Percentiles rank a stretch among this genome's conserved stretches.
Conservation (phyloP, 2,329 filamentous ascomycete genomes). For the Aspergillus glaucus region DNA sequence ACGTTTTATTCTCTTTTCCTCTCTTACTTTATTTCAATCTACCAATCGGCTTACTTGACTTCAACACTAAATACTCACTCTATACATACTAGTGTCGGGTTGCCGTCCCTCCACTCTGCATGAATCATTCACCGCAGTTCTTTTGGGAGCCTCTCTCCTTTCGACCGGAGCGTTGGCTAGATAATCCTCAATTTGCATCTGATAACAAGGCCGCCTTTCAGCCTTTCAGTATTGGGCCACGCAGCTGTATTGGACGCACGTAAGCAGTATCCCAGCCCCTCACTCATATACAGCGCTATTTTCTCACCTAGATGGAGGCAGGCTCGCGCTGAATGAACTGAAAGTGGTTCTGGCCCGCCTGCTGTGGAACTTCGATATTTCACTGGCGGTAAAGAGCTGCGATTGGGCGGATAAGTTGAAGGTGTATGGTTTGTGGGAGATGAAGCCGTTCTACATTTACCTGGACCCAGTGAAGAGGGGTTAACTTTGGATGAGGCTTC, state of each 20-base stretch:
- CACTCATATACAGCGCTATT: conserved; percentile 19
- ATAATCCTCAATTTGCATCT: conserved; percentile 3
- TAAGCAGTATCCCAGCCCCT: background rate
- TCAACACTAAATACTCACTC: background rate
- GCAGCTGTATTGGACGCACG: conserved; percentile 48
- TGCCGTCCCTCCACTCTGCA: no score
- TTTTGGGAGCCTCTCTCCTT: conserved; percentile 34
- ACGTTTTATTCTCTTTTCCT: no score
- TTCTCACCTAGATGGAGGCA: conserved; percentile 11
- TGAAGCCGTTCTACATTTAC: conserved; percentile 27
- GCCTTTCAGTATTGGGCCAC: conserved; percentile 45
- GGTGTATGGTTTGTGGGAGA: conserved; percentile 34
- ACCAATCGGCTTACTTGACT: no score
- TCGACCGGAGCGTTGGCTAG: conserved; percentile 43
- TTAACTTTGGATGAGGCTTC: no score
- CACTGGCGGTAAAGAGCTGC: conserved; percentile 27
- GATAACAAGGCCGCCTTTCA: conserved; percentile 32
- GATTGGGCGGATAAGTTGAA: conserved; percentile 35
- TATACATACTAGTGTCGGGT: conserved; percentile 28
- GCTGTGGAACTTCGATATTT: conserved; percentile 45
- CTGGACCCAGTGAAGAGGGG: conserved; percentile 18
- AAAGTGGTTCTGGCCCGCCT: conserved; percentile 42
- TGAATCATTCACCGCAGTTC: no score
- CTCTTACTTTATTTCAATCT: no score
- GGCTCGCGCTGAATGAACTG: conserved; percentile 46